Conservation (phyloP, 257 asterid genomes). For the Fraxinus cuspidata region DNA sequence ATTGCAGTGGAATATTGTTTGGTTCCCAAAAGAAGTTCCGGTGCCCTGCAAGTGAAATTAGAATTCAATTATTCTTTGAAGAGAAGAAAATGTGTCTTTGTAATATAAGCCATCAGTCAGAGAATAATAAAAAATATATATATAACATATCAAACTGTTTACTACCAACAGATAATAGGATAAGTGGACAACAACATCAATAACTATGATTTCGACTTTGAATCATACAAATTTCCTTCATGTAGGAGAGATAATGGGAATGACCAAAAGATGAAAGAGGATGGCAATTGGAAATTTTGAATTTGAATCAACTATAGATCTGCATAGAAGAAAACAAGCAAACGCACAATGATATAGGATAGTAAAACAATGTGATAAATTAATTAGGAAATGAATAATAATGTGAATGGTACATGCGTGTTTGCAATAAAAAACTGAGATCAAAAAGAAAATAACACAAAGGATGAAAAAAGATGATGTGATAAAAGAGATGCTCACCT, state of each 20-base stretch:
- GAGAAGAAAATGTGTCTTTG: background rate
- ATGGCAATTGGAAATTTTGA: too few relatives aligned
- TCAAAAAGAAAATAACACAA: background rate
- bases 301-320: background rate
- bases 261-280: background rate
- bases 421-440: background rate
- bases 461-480: background rate
- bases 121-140: background rate
- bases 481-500: slow-evolving; percentile 55
- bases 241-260: background rate
- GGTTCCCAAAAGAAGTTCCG: slow-evolving; percentile 88
- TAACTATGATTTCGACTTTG: background rate
- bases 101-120: background rate
- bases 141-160: background rate
- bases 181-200: background rate
- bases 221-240: background rate
- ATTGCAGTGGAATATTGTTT: slow-evolving; percentile 88
- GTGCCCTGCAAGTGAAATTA: slow-evolving; percentile 64
- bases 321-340: background rate
- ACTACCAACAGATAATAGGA: background rate
- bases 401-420: too few relatives aligned
- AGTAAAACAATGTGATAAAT: too few relatives aligned
- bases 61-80: slow-evolving; percentile 16
- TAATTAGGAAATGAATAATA: too few relatives aligned
- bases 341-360: too few relatives aligned